Base-by-base conservation (phyloP, 805 yeast genomes). In the Ogataea haglerorum region DNA sequence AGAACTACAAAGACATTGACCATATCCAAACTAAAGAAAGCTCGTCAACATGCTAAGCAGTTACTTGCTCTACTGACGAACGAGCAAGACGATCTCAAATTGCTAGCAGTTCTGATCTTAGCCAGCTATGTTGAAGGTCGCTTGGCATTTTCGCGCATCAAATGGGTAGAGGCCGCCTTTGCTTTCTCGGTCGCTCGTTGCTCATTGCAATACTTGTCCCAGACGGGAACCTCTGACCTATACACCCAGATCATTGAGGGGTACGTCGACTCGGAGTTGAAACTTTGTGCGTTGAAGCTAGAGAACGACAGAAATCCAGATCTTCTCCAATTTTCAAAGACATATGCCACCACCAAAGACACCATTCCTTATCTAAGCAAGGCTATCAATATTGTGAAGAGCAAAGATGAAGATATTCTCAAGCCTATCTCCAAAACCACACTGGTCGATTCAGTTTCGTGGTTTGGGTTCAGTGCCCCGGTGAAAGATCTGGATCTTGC, bases 401-500 rank as follows among this genome's bases (percentile, higher is more conserved):
- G 49, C 5, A 45, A 54, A 14, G 76, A 75, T 43, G 46, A 64
- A 4, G 45, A 58, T 5, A 66, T 66, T 48, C 65, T 75, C 13
- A 56, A 68, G 3, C 53, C 55, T n/a, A 34, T 51, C 4, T 45
- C 46, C n/a, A 54, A 46, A 12, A 41, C 44, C 3, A 38, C 47
- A 24, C 32, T 58, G 16, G 49, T 63, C 14, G 53, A 62, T 21
- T 55, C 68, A 10, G 62, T 76, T 26, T 46, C 60, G n/a, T 76
- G 82, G 82, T 64, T 75, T 45, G 60, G 64, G 36, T 76, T 74
- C 52, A 64, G 70, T 8, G 95, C 96, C 0, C 56, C 56, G 5
- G 67, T 90, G 17, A 67, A 71, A 46, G 86, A 86, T 49, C 83
- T 86, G 37, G 88, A 86, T 45, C 69, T 88, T 32, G 85, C 95